Evolutionary conservation across 208 protist species (phyloP).

Genomic region (Histomonas meleagridis): DNA sequence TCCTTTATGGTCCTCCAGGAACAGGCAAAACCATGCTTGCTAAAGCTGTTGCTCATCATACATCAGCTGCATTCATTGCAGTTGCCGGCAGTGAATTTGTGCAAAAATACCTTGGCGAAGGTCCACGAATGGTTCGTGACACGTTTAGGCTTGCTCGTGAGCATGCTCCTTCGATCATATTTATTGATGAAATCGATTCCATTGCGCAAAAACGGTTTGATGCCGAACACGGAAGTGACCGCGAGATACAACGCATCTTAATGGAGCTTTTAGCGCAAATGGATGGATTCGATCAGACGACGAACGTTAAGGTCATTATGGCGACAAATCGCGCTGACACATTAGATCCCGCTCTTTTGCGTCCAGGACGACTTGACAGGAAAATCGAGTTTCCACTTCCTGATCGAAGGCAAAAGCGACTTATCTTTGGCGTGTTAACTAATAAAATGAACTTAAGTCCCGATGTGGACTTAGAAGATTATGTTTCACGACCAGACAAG

Average conservation of each 20-base stretch:
- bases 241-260: conserved; percentile 96
- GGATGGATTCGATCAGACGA: conserved; percentile 94
- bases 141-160: conserved; percentile 95
- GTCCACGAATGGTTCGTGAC: conserved; percentile 96
- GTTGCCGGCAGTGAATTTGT: conserved; percentile 79
- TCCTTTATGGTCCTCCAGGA: conserved; percentile 88
- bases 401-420: conserved; percentile 91
- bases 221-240: conserved; percentile 75
- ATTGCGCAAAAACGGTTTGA: conserved; percentile 77
- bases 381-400: conserved; percentile 94
- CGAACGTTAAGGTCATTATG: conserved; percentile 78
- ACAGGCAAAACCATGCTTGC: conserved; percentile 91
- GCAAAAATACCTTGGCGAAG: conserved; percentile 95
- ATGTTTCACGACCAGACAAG: conserved; percentile 82
- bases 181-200: conserved; percentile 99
- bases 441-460: conserved; percentile 90
- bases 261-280: conserved; percentile 99
- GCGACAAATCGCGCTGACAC: conserved; percentile 52
- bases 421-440: conserved; percentile 95
- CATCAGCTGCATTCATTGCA: conserved; percentile 71
- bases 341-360: conserved; percentile 41
- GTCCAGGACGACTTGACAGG: conserved; percentile 75
- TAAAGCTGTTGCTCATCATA: conserved; percentile 80
- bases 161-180: conserved; percentile 98
- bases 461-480: conserved; percentile 83